Percentiles rank a stretch among this genome's conserved stretches.
Evolutionary conservation across 257 asterid species (phyloP).

Genomic region (Dorcoceras hygrometricum): DNA sequence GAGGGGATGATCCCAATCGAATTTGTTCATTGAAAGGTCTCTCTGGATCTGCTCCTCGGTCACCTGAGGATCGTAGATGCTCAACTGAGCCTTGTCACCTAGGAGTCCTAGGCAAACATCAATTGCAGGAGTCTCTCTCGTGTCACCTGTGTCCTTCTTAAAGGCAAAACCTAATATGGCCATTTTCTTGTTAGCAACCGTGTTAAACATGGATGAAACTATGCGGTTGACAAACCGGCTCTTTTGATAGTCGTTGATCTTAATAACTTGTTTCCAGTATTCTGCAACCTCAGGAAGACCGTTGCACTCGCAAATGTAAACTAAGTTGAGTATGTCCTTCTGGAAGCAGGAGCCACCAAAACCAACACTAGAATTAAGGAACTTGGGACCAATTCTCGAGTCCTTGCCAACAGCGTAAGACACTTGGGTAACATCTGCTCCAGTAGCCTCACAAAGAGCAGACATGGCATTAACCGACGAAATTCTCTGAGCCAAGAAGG

Average conservation of each 20-base stretch:
- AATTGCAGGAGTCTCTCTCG: slow-evolving; percentile 1
- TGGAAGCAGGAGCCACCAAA: slow-evolving; percentile 5
- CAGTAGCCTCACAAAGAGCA: not conserved
- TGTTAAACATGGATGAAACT: not conserved
- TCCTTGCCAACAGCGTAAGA: not conserved
- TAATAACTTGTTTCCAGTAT: slow-evolving; percentile 2
- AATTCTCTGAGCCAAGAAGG: slow-evolving; percentile 22
- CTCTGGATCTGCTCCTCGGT: not conserved
- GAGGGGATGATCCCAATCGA: not conserved
- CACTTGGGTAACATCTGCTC: slow-evolving; percentile 1
- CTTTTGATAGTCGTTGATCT: not conserved
- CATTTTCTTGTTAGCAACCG: not conserved
- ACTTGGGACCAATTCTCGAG: not conserved
- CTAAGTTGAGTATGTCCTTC: slow-evolving; percentile 1
- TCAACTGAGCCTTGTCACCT: slow-evolving; percentile 1
- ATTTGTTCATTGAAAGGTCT: not conserved
- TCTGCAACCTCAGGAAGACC: slow-evolving; percentile 2
- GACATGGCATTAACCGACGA: slow-evolving; percentile 21
- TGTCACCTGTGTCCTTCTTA: slow-evolving; percentile 1
- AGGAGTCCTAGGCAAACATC: slow-evolving; percentile 1
- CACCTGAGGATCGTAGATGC: not conserved
- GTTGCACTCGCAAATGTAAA: not conserved
- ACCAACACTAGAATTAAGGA: not conserved
- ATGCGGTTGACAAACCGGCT: slow-evolving; percentile 1
- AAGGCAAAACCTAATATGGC: not conserved